Conservation (phyloP, 2,329 filamentous ascomycete genomes). For the Coleophoma eucalyptorum region DNA sequence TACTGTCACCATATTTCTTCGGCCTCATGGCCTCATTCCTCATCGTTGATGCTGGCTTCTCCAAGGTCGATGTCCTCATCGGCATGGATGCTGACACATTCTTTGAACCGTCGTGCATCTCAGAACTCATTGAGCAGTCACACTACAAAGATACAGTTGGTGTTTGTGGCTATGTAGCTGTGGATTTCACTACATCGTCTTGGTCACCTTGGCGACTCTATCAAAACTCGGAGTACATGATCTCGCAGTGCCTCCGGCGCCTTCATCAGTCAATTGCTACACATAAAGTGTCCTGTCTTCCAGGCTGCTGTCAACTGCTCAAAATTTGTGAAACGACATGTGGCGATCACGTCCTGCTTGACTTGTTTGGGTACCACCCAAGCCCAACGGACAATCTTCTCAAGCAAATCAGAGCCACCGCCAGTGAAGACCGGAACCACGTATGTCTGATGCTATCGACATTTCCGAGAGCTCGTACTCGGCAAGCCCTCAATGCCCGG, state of each 20-base stretch:
- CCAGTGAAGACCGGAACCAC: constrained; percentile 46
- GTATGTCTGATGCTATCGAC: constrained; percentile 44
- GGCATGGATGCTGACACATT: constrained; percentile 47
- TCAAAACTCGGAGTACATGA: constrained; percentile 44
- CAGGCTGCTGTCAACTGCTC: constrained; percentile 46
- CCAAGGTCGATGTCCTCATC: constrained; percentile 36
- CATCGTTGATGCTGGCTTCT: constrained; percentile 29
- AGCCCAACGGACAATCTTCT: constrained; percentile 45
- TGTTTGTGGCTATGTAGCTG: constrained; percentile 44
- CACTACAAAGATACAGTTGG: constrained; percentile 39
- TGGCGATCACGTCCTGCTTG: constrained; percentile 39
- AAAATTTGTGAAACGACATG: constrained; percentile 45
- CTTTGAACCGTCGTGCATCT: constrained; percentile 40
- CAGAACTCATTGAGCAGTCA: constrained; percentile 38
- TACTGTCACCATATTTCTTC: constrained; percentile 42
- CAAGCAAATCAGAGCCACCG: constrained; percentile 43
- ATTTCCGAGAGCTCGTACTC: constrained; percentile 38
- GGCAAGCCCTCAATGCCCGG: constrained; percentile 41
- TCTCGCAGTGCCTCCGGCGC: constrained; percentile 41
- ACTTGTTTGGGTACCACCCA: constrained; percentile 44
- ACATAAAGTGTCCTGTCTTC: constrained; percentile 44
- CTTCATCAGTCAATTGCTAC: constrained; percentile 46
- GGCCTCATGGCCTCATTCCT: constrained; percentile 35
- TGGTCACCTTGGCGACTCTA: constrained; percentile 43
- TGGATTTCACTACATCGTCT: constrained; percentile 37